Evolutionary conservation across 1,139 yeast genomes (phyloP).

Genomic region (Pichia sp.): DNA sequence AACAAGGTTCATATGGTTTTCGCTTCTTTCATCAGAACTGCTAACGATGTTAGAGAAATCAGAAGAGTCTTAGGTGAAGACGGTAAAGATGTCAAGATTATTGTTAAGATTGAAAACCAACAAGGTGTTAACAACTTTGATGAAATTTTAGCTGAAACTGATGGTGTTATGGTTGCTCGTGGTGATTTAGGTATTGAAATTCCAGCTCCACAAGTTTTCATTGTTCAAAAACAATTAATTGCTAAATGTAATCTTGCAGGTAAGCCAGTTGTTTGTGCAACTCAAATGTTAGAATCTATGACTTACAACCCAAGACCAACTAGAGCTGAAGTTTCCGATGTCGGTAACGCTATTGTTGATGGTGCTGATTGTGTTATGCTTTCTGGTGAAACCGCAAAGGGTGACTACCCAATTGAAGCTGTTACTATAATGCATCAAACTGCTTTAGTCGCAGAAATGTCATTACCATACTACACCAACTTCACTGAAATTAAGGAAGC

Average conservation of each 20-base stretch:
- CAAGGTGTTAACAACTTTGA: conserved; percentile 99
- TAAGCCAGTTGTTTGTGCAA: conserved; percentile 99
- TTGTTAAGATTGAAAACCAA: conserved; percentile 96
- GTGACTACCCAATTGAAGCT: conserved; percentile 95
- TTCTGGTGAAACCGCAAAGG: conserved; percentile 99
- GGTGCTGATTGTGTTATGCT: conserved; percentile 99
- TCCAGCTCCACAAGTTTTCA: conserved; percentile 98
- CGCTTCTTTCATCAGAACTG: conserved; percentile 97
- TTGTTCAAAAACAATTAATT: conserved; percentile 97
- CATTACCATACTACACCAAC: conserved; percentile 77
- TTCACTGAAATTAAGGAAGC: conserved; percentile 85
- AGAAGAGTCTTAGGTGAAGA: conserved; percentile 94
- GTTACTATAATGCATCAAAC: conserved; percentile 99
- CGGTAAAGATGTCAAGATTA: conserved; percentile 92
- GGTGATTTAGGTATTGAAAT: conserved; percentile 99
- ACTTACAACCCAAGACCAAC: conserved; percentile 99
- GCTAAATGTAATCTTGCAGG: conserved; percentile 99
- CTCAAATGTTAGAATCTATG: conserved; percentile 99
- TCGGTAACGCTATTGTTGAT: conserved; percentile 97
- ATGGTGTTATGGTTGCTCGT: conserved; percentile 99
- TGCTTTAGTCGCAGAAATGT: conserved; percentile 92
- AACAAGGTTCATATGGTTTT: conserved; percentile 96
- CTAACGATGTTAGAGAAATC: conserved; percentile 80
- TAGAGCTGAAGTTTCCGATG: conserved; percentile 99
- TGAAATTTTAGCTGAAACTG: conserved; percentile 87